Conservation (phyloP, 208 protist species). For the Leishmania amazonensis region DNA sequence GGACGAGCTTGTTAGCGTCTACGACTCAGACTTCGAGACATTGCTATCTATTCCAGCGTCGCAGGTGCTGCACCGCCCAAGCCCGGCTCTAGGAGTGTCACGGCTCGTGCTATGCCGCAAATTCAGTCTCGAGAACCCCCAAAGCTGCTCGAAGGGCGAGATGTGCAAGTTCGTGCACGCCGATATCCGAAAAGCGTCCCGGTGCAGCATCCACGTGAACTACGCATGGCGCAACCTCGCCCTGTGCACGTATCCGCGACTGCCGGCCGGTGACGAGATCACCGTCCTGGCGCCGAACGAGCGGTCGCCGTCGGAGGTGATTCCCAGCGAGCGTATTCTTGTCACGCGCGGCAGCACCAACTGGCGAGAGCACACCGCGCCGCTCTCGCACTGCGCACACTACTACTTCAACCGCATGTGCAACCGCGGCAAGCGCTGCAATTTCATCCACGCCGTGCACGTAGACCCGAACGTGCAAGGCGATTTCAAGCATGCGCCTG, state of each 20-base stretch:
- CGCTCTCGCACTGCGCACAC: slow-evolving; percentile 82
- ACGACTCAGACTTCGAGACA: slow-evolving; percentile 65
- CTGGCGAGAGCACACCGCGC: slow-evolving; percentile 38
- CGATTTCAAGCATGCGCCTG: slow-evolving; percentile 59
- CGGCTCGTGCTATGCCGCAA: slow-evolving; percentile 83
- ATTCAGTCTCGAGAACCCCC: slow-evolving; percentile 34
- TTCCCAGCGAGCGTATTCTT: slow-evolving; percentile 59
- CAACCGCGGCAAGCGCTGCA: slow-evolving; percentile 76
- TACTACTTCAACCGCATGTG: slow-evolving; percentile 90
- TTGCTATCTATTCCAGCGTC: slow-evolving; percentile 44
- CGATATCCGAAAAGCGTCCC: slow-evolving; percentile 32
- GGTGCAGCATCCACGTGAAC: slow-evolving; percentile 78
- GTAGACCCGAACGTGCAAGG: slow-evolving; percentile 69
- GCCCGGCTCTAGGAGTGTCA: slow-evolving; percentile 45
- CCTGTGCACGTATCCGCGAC: slow-evolving; percentile 60
- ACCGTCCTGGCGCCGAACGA: slow-evolving; percentile 73
- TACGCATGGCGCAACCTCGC: slow-evolving; percentile 64
- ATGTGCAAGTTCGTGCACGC: slow-evolving; percentile 86
- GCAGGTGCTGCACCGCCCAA: slow-evolving; percentile 49
- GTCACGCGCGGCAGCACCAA: slow-evolving; percentile 56
- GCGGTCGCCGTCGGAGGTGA: slow-evolving; percentile 43
- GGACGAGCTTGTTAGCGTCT: slow-evolving; percentile 39
- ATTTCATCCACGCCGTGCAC: slow-evolving; percentile 80
- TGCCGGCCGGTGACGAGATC: slow-evolving; percentile 50
- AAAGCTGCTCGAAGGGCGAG: slow-evolving; percentile 52